Percentiles rank a stretch among this genome's conserved stretches.
phyloP scores from a whole-genome alignment of 2,329 filamentous ascomycete genomes.

The Simplicillium sp. region DNA sequence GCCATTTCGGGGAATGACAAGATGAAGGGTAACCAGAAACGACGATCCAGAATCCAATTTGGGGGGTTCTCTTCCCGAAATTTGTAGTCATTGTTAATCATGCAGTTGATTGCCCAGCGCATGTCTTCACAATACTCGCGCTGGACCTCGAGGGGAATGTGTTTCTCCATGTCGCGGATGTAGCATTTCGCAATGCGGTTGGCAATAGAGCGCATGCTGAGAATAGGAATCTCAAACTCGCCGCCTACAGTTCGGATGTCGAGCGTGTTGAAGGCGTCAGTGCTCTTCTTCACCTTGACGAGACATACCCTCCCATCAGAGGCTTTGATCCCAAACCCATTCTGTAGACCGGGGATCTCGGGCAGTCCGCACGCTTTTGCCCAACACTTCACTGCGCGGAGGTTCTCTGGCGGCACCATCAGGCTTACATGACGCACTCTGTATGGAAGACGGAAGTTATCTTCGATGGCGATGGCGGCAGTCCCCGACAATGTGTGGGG shows the following conservation, averaged over 20 bases:
- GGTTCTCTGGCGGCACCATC: too few species aligned
- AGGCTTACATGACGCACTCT: too few species aligned
- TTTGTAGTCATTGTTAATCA: conserved; percentile 12
- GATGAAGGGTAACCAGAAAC: conserved; percentile 22
- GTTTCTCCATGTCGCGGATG: conserved; percentile 13
- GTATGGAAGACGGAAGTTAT: too few species aligned
- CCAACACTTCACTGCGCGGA: too few species aligned
- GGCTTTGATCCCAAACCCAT: too few species aligned
- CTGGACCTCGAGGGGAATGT: conserved; percentile 7
- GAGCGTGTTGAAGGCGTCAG: conserved; percentile 18
- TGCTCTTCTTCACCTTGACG: too few species aligned
- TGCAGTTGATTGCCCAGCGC: conserved; percentile 22
- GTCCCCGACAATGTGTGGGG: too few species aligned
- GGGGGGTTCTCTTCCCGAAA: conserved; percentile 6
- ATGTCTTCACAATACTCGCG: conserved; percentile 18
- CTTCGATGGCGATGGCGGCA: too few species aligned
- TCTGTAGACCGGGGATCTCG: too few species aligned
- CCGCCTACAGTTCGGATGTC: conserved; percentile 6
- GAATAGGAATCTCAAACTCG: too few species aligned
- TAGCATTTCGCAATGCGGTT: conserved; percentile 24
- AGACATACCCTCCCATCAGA: too few species aligned
- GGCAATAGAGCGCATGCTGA: conserved; percentile 6
- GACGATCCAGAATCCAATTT: conserved; percentile 10
- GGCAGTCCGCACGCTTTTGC: too few species aligned
- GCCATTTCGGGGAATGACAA: conserved; percentile 16